phyloP scores from a whole-genome alignment of 192 early-diverging fungal genomes.

The Umbelopsis isabellina region DNA sequence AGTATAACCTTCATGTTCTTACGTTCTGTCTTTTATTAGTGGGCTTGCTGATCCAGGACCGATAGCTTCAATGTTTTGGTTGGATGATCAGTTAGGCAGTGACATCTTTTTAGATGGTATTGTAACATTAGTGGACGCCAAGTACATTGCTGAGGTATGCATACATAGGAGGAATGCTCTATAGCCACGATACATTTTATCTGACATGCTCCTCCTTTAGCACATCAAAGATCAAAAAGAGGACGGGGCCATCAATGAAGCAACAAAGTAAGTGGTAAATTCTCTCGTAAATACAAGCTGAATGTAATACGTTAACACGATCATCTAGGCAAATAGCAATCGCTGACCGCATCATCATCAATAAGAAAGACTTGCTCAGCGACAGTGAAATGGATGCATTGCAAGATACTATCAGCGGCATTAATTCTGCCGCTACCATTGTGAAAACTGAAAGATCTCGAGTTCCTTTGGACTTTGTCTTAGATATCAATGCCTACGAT shows the following conservation, averaged over 20 bases:
- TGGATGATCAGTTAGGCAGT: slow-evolving; percentile 91
- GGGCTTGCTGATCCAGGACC: slow-evolving; percentile 71
- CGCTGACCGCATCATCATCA: slow-evolving; percentile 71
- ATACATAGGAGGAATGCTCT: neutral
- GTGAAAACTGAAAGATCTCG: slow-evolving; percentile 45
- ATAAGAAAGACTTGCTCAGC: slow-evolving; percentile 67
- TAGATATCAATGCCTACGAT: slow-evolving; percentile 69
- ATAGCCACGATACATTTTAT: neutral
- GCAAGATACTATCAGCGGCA: slow-evolving; percentile 41
- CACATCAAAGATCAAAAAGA: slow-evolving; percentile 53
- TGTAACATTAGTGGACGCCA: slow-evolving; percentile 41
- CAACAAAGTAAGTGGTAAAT: slow-evolving; percentile 49
- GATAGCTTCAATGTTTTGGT: slow-evolving; percentile 96
- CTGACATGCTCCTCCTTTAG: slow-evolving; percentile 21
- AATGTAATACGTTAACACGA: neutral
- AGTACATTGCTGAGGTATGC: slow-evolving; percentile 36
- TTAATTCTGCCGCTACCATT: slow-evolving; percentile 59
- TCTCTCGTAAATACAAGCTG: neutral
- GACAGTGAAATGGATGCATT: slow-evolving; percentile 35
- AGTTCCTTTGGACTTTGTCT: slow-evolving; percentile 59
- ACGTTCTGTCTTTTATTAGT: slow-evolving; percentile 4
- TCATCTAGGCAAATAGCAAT: slow-evolving; percentile 65
- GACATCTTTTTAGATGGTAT: slow-evolving; percentile 92
- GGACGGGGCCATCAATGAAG: slow-evolving; percentile 64
- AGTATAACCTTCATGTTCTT: neutral